A percentile compares a stretch with the other conserved stretches of the same genome.
Evolutionary conservation across 2,329 filamentous ascomycete genomes (phyloP).

Genomic region (Aaosphaeria arxii): DNA sequence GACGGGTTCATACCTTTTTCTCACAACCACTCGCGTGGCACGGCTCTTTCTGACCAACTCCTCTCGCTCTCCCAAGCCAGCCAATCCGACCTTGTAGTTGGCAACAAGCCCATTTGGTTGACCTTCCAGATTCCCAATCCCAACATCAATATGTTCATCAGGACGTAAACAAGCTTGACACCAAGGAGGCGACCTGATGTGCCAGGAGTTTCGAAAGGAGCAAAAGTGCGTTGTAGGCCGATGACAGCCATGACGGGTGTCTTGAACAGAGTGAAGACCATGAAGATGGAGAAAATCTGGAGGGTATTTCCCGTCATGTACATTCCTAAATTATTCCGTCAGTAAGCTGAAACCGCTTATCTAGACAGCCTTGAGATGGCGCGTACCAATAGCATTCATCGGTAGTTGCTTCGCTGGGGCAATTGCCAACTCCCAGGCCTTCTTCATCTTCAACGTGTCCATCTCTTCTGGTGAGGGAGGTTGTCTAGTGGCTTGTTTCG

Average conservation of each 20-base stretch:
- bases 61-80: slow-evolving; percentile 87
- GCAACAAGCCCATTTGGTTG: slow-evolving; percentile 91
- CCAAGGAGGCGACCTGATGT: slow-evolving; percentile 71
- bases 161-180: slow-evolving; percentile 84
- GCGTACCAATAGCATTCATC: slow-evolving; percentile 88
- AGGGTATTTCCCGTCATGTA: slow-evolving; percentile 99
- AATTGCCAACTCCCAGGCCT: slow-evolving; percentile 96
- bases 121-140: slow-evolving; percentile 93
- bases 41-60: slow-evolving; percentile 35
- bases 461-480: slow-evolving; percentile 78
- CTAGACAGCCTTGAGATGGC: not conserved
- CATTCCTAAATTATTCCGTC: slow-evolving; percentile 56
- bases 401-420: slow-evolving; percentile 90
- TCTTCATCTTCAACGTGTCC: slow-evolving; percentile 95
- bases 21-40: slow-evolving; percentile 35
- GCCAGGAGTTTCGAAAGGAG: slow-evolving; percentile 80
- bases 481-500: slow-evolving; percentile 52
- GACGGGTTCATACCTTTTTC: no score
- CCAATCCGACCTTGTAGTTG: slow-evolving; percentile 97
- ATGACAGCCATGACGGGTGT: slow-evolving; percentile 84
- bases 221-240: slow-evolving; percentile 81
- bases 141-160: slow-evolving; percentile 80
- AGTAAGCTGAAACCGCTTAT: not conserved
- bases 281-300: slow-evolving; percentile 99
- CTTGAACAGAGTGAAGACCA: slow-evolving; percentile 99